Base-by-base conservation (phyloP, 257 asterid species). In the Petrea volubilis region DNA sequence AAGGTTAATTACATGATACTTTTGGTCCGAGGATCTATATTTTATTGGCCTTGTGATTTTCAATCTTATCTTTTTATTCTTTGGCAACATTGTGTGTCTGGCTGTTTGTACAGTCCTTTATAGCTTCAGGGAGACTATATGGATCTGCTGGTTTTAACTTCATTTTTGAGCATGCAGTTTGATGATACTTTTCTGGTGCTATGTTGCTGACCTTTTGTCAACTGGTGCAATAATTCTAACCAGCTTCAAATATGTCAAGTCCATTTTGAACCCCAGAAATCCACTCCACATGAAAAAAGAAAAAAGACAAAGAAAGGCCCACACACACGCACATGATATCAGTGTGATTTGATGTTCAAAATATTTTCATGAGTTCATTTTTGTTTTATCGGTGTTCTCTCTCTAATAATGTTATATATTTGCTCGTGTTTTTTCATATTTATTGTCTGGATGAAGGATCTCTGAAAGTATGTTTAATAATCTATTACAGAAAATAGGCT, bases 21-120 rank as follows among this genome's bases (percentile, higher is more conserved):
- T 63, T 49, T 71, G 75, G 34, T 61, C 68, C 34, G n/a, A 23
- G 41, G 21, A 70, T 79, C 18, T 72, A 29, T 58, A 18, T 43
- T 41, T 66, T 58, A 11, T 58, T 60, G 25, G 34, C 55, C 43
- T 40, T 41, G 63, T 64, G 51, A 15, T 31, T 51, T 70, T 70
- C 18, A 1, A n/a, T 10, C 27, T 34, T 6, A 8, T 57, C 23
- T 33, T 72, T 59, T 74, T 12, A 25, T 27, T 41, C n/a, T 41
- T 71, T 17, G 17, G 52, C 43, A 41, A 67, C 64, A 17, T 27
- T 25, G 55, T 28, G 15, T 20, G 41, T 28, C 9, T 60, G 34
- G 62, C 46, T 8, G 3, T 25, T 46, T 14, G 10, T 63, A 33
- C 34, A 28, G 21, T 70, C 25, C 12, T 47, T 28, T 27, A 6